Conservation (phyloP, 805 yeast genomes). For the Clavispora carvajalis region DNA sequence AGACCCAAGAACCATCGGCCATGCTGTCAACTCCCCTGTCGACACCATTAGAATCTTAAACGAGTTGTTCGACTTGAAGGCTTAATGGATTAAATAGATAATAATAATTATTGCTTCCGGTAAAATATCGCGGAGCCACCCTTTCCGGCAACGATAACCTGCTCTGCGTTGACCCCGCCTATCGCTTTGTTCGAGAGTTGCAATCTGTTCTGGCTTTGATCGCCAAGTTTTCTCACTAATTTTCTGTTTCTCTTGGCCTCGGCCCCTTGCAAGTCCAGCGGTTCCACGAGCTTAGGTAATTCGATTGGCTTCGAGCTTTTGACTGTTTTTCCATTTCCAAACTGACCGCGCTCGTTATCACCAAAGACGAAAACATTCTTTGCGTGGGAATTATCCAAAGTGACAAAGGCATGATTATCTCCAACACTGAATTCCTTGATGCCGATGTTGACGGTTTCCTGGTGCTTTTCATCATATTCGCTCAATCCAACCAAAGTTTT, state of each 20-base stretch:
- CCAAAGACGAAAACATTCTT: constrained; percentile 79
- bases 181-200: constrained; percentile 30
- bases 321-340: constrained; percentile 73
- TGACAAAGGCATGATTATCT: constrained; percentile 56
- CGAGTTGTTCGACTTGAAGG: constrained; percentile 63
- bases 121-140: constrained; percentile 62
- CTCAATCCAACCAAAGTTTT: constrained; percentile 13
- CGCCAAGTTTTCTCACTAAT: constrained; percentile 26
- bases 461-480: constrained; percentile 11
- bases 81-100: not conserved
- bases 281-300: constrained; percentile 57
- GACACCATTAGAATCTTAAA: constrained; percentile 85
- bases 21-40: constrained; percentile 81
- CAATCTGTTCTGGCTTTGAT: constrained; percentile 40
- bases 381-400: constrained; percentile 42
- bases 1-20: constrained; percentile 93
- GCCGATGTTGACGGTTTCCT: constrained; percentile 7
- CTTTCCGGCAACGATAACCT: constrained; percentile 58
- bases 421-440: constrained; percentile 53
- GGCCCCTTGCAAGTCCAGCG: constrained; percentile 28
- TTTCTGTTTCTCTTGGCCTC: constrained; percentile 14
- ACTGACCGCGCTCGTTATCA: constrained; percentile 73
- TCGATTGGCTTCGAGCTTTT: constrained; percentile 51
- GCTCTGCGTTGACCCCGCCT: constrained; percentile 37
- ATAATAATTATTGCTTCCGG: constrained; percentile 18